Percentiles rank a stretch among this genome's conserved stretches.
These are phyloP conservation scores for Bryum argenteum DNA, from an alignment of 225 moss, liverwort and hornwort genomes.

Conservation along the genomic window DNA sequence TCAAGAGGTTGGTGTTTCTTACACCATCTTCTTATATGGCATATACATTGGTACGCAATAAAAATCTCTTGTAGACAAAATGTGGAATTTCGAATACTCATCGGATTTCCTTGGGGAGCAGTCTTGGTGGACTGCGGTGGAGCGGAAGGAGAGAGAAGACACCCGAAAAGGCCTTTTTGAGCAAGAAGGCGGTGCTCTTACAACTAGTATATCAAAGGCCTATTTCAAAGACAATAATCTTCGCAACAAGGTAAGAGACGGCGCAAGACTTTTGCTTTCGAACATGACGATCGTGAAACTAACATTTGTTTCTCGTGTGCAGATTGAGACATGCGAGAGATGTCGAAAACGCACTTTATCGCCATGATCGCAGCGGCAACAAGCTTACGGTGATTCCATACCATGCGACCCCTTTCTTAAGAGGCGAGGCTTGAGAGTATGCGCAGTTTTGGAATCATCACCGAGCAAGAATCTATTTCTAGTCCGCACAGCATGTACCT, in stretches of 20 bases:
- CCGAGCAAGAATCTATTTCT: conserved; percentile 76
- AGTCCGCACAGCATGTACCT: conserved; percentile 94
- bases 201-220: conserved; percentile 86
- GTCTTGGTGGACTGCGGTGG: conserved; percentile 95
- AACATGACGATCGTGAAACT: conserved; percentile 5
- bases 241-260: conserved; percentile 81
- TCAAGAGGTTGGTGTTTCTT: conserved; percentile 69
- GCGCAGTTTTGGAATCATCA: conserved; percentile 78
- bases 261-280: conserved; percentile 6
- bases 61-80: no score
- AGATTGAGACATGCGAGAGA: conserved; percentile 96
- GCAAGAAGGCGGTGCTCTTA: conserved; percentile 78
- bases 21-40: not conserved
- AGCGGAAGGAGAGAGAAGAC: conserved; percentile 89
- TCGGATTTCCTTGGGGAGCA: conserved; percentile 36
- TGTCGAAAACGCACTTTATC: conserved; percentile 85
- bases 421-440: conserved; percentile 85
- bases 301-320: conserved; percentile 28
- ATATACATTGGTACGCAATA: no score
- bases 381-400: conserved; percentile 85
- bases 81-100: not conserved
- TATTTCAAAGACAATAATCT: conserved; percentile 87
- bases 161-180: conserved; percentile 79
- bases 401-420: conserved; percentile 90
- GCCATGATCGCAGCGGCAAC: conserved; percentile 75